Percentiles rank a stretch among this genome's conserved stretches.
Evolutionary conservation across 2,329 filamentous ascomycete genomes (phyloP).

Genomic region (Trichoderma semiorbis): DNA sequence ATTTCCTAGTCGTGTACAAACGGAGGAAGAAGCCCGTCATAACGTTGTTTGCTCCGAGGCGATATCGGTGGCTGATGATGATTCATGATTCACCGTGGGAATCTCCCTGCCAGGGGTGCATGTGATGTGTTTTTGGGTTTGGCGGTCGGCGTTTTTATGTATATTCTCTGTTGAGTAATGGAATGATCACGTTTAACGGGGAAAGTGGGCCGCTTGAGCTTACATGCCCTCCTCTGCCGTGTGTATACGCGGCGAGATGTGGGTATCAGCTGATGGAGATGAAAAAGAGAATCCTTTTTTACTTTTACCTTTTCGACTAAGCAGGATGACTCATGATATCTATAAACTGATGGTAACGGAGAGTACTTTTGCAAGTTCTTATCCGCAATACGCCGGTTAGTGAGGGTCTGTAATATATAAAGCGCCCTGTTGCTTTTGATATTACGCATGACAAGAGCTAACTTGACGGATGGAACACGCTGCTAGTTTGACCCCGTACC

Average conservation of each 20-base stretch:
- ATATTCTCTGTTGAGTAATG: not conserved
- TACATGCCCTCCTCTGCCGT: not conserved
- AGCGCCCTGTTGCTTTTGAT: not conserved
- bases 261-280: not conserved
- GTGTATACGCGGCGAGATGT: not conserved
- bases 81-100: not conserved
- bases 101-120: not conserved
- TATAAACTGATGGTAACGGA: not conserved
- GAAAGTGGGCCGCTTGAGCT: not conserved
- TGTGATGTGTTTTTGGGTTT: not conserved
- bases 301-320: not conserved
- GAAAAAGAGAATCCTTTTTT: not conserved
- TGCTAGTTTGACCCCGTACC: not conserved
- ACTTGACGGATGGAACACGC: not conserved
- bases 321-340: not conserved
- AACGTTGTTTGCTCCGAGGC: not conserved
- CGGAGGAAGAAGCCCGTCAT: not conserved
- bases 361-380: not conserved
- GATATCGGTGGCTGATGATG: not conserved
- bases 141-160: not conserved
- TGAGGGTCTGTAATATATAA: not conserved
- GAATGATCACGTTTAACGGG: not conserved
- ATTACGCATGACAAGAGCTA: not conserved
- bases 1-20: not conserved
- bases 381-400: not conserved